Evolutionary conservation across 305 asterid species (phyloP), one percentile per base, ranked within the genome.

Genomic region (Fraxinus angustifolia): DNA sequence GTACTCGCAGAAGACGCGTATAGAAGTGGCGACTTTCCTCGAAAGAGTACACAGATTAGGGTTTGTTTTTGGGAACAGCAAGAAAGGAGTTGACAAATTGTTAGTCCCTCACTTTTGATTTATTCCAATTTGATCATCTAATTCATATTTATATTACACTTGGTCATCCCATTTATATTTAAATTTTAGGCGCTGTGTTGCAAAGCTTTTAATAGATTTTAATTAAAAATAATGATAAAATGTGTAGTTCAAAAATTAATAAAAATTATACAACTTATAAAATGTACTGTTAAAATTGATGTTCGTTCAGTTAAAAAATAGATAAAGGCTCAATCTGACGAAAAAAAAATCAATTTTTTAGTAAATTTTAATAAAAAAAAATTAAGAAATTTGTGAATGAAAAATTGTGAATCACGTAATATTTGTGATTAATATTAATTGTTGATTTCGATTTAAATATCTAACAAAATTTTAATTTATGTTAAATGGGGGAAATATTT

Each of bases 21-120:
- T 84, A 87, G 84, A 86, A 87, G 73, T 35, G 78, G 83, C 83
- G 84, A 89, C 87, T 48, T 84, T 73, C 71, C 82, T 68, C 70
- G 84, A 89, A 84, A 89, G 83, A 80, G 82, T 85, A 14, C 75
- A 78, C 81, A 65, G 48, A 80, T 56, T 68, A 85, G 86, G 87
- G 88, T 38, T 78, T 19, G 62, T 62, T 50, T 80, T 72, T 80
- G 30, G 33, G 30, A 76, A 31, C 53, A 38, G 23, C 6, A 1
- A 45, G n/a, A 12, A 45, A 48, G 58, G 6, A 48, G 19, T 48
- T 14, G 58, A 14, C 6, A 48, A 48, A 12, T 3, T 48, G 62
- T 50, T 16, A 16, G 62, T 50, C 62, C n/a, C 62, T 50, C 62
- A 1, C 21, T 50, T 50, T 50, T 50, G 4, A 50, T 50, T 50